Conservation (phyloP, 2,329 filamentous ascomycete genomes). For the Elsinoe batatas region DNA sequence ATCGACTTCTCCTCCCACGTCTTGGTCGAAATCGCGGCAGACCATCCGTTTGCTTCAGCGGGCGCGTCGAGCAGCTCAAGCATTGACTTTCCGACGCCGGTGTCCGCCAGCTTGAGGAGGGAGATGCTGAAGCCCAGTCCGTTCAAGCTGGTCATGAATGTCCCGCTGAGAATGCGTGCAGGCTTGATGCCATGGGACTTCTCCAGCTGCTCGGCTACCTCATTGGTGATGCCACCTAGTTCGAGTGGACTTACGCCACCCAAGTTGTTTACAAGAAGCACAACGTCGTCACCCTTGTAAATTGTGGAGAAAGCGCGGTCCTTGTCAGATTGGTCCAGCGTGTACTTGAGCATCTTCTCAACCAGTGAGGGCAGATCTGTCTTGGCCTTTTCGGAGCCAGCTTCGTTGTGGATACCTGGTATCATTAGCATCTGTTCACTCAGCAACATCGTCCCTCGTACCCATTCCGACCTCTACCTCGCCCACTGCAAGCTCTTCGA, state of each 20-base stretch:
- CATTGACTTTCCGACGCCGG: constrained; percentile 51
- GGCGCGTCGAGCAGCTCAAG: constrained; percentile 59
- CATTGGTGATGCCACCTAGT: constrained; percentile 60
- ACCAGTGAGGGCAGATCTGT: constrained; percentile 35
- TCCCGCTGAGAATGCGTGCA: constrained; percentile 52
- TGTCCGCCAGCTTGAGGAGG: constrained; percentile 53
- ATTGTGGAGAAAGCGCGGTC: constrained; percentile 62
- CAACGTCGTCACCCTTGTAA: constrained; percentile 50
- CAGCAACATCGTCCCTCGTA: neutral
- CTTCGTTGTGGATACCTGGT: constrained; percentile 51
- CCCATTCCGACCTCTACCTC: constrained; percentile 64
- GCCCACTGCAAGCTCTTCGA: constrained; percentile 47
- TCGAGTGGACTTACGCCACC: constrained; percentile 65
- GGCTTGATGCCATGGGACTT: constrained; percentile 51
- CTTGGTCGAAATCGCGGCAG: constrained; percentile 46
- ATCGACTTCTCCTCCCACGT: constrained; percentile 48
- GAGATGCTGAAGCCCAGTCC: constrained; percentile 63
- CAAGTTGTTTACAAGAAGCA: constrained; percentile 65
- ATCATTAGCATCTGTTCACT: neutral
- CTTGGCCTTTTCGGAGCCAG: constrained; percentile 32
- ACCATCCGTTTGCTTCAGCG: constrained; percentile 58
- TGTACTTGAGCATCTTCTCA: constrained; percentile 54
- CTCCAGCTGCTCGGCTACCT: constrained; percentile 52
- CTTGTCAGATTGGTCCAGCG: constrained; percentile 52
- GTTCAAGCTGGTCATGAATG: constrained; percentile 64